A percentile compares a stretch with the other conserved stretches of the same genome.
Evolutionary conservation across 257 asterid species (phyloP).

Genomic region (Hygrophila difformis): DNA sequence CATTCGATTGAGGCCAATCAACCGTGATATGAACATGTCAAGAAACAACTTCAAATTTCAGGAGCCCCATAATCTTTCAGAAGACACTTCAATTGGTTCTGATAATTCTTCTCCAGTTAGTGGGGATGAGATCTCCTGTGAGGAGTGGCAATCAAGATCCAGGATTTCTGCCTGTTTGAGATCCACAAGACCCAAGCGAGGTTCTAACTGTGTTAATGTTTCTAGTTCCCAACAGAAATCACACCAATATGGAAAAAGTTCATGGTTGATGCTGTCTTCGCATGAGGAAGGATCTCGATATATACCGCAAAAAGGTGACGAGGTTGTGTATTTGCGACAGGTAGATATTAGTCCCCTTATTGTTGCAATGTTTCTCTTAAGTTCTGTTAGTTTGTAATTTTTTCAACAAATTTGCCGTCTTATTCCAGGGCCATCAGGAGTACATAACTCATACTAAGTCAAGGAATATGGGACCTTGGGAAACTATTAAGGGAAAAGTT

Average conservation of each 20-base stretch:
- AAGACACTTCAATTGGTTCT: conserved; percentile 33
- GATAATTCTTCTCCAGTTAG: conserved; percentile 41
- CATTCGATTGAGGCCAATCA: conserved; percentile 44
- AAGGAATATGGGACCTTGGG: conserved; percentile 71
- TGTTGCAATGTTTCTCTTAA: not conserved
- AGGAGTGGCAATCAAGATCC: conserved; percentile 42
- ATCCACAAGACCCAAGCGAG: conserved; percentile 55
- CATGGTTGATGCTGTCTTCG: conserved; percentile 74
- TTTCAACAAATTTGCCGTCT: conserved; percentile 8
- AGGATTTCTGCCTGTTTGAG: conserved; percentile 47
- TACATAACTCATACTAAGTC: conserved; percentile 33
- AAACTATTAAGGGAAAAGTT: conserved; percentile 47
- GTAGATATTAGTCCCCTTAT: conserved; percentile 22
- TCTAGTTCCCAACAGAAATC: conserved; percentile 61
- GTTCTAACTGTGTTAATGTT: conserved; percentile 37
- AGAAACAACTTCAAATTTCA: conserved; percentile 26
- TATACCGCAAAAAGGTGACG: conserved; percentile 84
- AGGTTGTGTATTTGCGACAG: conserved; percentile 83
- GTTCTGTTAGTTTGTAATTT: not conserved
- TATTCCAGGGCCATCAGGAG: conserved; percentile 84
- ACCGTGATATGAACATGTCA: conserved; percentile 32
- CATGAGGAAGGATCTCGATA: conserved; percentile 82
- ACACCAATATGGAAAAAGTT: conserved; percentile 52
- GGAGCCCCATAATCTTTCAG: conserved; percentile 39
- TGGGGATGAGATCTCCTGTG: conserved; percentile 44